phyloP scores from a whole-genome alignment of 441 rosid genomes.

The Jatropha podagrica region DNA sequence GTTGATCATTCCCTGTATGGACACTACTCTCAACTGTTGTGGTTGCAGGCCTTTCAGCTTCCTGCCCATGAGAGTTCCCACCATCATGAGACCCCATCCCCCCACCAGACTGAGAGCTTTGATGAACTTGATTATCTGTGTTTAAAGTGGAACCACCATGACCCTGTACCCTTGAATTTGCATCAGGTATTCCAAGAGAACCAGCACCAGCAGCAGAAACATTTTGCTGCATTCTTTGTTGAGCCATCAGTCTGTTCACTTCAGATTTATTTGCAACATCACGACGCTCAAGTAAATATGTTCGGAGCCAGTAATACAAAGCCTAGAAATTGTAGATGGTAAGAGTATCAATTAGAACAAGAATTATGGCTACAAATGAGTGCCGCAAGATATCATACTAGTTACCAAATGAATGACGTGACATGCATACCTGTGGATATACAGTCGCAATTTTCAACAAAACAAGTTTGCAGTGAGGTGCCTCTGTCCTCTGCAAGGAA shows the following conservation, averaged over 20 bases:
- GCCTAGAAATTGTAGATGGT: conserved; percentile 52
- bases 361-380: background rate
- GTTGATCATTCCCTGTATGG: conserved; percentile 67
- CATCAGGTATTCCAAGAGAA: conserved; percentile 56
- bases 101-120: conserved; percentile 51
- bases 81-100: conserved; percentile 73
- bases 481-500: conserved; percentile 97
- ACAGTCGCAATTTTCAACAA: conserved; percentile 82
- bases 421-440: conserved; percentile 75
- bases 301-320: conserved; percentile 96
- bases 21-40: conserved; percentile 50
- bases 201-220: conserved; percentile 49
- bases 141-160: conserved; percentile 54
- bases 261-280: conserved; percentile 95
- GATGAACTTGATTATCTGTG: conserved; percentile 71
- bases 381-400: background rate
- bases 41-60: conserved; percentile 64
- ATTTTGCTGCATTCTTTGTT: conserved; percentile 90
- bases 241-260: conserved; percentile 69
- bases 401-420: background rate
- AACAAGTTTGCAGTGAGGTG: conserved; percentile 97
- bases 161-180: conserved; percentile 49
- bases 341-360: conserved; percentile 15
- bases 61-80: conserved; percentile 79
- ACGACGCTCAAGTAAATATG: conserved; percentile 97